phyloP scores from a whole-genome alignment of 306 rosid species.

The Comarum palustre region DNA sequence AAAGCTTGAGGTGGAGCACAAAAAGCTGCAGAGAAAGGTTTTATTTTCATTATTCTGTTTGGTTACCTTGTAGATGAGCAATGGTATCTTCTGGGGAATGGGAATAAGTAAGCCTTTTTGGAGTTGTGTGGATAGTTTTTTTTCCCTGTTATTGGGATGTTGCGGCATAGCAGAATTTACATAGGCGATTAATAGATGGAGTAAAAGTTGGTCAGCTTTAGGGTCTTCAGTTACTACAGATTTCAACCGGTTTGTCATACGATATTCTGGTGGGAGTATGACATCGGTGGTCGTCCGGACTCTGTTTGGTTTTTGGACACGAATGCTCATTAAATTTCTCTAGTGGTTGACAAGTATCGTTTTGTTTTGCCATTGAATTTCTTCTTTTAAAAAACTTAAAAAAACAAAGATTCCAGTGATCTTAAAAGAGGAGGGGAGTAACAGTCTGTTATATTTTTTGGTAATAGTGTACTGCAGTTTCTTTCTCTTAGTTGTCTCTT shows the following conservation, averaged over 20 bases:
- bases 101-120: neutral
- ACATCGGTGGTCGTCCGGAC: neutral
- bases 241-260: neutral
- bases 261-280: neutral
- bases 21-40: slow-evolving; percentile 67
- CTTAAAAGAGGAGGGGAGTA: neutral
- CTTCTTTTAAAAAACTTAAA: neutral
- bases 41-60: slow-evolving; percentile 12
- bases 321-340: neutral
- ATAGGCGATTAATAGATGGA: neutral
- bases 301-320: neutral
- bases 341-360: neutral
- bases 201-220: neutral
- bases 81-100: neutral
- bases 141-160: neutral
- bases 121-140: neutral
- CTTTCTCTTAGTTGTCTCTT: neutral
- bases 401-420: neutral
- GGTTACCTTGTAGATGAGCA: neutral
- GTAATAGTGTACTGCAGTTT: neutral
- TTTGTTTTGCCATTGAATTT: neutral
- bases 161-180: neutral
- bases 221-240: neutral
- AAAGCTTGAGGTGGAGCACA: slow-evolving; percentile 43
- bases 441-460: neutral